These are phyloP conservation scores for Smallanthus sonchifolius DNA, from an alignment of 129 eudicot species.

Conservation along the genomic window DNA sequence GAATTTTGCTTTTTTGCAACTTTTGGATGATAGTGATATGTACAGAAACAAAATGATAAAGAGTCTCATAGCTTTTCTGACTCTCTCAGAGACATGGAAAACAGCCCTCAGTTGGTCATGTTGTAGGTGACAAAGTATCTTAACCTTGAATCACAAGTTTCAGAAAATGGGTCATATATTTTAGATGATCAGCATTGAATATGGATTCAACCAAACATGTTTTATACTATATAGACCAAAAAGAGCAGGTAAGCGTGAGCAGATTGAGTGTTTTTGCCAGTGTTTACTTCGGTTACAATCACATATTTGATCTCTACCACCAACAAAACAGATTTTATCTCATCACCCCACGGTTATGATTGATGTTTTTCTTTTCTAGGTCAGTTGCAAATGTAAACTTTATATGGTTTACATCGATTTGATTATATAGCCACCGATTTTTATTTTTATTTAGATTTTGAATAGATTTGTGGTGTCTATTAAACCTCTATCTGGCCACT, in stretches of 20 bases:
- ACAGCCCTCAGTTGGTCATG: slow-evolving; percentile 92
- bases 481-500: too few relatives aligned
- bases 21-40: not conserved
- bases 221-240: not conserved
- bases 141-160: slow-evolving; percentile 50
- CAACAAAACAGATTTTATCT: not conserved
- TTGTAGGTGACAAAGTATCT: slow-evolving; percentile 81
- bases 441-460: not conserved
- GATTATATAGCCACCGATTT: not conserved
- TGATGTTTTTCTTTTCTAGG: not conserved
- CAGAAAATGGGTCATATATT: slow-evolving; percentile 15
- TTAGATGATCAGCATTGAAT: not conserved
- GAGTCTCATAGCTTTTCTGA: slow-evolving; percentile 82
- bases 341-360: not conserved
- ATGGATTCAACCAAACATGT: not conserved
- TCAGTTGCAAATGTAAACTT: not conserved
- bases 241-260: not conserved
- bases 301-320: not conserved
- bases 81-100: slow-evolving; percentile 88
- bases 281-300: too few relatives aligned
- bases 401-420: not conserved
- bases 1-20: not conserved
- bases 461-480: not conserved
- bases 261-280: not conserved
- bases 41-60: not conserved